These are phyloP conservation scores for Colletotrichum sp. DNA, from an alignment of 2,329 filamentous ascomycete genomes.

Conservation along the genomic window DNA sequence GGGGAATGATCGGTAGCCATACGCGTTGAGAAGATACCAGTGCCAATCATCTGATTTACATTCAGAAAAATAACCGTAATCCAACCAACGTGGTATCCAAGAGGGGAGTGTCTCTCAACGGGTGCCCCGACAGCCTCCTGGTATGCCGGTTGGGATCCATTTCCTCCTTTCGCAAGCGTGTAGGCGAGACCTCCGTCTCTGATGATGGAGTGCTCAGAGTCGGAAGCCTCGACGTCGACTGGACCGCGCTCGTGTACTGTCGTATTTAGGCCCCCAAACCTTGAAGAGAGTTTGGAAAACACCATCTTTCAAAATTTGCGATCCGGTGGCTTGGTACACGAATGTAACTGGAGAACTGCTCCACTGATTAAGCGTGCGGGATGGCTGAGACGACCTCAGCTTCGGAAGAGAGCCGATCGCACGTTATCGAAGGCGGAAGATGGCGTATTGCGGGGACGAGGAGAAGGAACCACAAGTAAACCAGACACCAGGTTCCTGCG, in stretches of 20 bases:
- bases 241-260: neutral
- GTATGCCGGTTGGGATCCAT: slow-evolving; percentile 54
- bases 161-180: slow-evolving; percentile 47
- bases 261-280: neutral
- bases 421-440: neutral
- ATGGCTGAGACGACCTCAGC: too few relatives aligned
- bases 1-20: neutral
- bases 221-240: slow-evolving; percentile 17
- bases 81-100: slow-evolving; percentile 63
- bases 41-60: slow-evolving; percentile 67
- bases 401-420: neutral
- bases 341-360: neutral
- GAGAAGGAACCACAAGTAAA: neutral
- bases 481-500: neutral
- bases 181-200: slow-evolving; percentile 47
- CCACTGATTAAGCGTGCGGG: neutral
- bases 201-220: slow-evolving; percentile 30
- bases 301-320: neutral
- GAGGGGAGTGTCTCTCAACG: slow-evolving; percentile 60
- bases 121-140: slow-evolving; percentile 68
- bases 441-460: neutral
- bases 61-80: slow-evolving; percentile 65
- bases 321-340: neutral
- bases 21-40: slow-evolving; percentile 69
- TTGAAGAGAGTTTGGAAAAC: neutral